Conservation (phyloP, 768 basidiomycete species). For the Russula olivacea region DNA sequence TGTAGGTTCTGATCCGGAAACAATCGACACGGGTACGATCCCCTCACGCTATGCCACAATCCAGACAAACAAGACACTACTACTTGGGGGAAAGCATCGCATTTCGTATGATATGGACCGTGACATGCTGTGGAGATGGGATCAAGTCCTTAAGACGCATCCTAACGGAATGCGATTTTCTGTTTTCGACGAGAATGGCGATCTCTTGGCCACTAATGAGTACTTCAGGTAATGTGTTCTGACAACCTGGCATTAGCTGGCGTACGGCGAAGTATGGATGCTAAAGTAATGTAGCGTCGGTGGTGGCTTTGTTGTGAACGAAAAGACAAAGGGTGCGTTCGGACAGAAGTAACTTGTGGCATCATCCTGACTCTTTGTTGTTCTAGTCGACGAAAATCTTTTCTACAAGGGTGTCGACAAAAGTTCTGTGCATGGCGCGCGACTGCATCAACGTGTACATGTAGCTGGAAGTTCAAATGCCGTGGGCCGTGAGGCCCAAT, state of each 20-base stretch:
- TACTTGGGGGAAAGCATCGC: conserved; percentile 66
- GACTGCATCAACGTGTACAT: conserved; percentile 55
- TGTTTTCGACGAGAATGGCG: conserved; percentile 73
- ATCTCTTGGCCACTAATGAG: conserved; percentile 88
- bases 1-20: conserved; percentile 82
- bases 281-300: conserved; percentile 52
- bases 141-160: conserved; percentile 82
- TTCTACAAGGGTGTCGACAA: conserved; percentile 93
- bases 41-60: conserved; percentile 70
- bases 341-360: not conserved
- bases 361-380: not conserved
- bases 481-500: not conserved
- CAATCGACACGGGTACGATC: conserved; percentile 83
- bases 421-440: conserved; percentile 67
- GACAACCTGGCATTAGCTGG: not conserved
- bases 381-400: conserved; percentile 82
- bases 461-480: conserved; percentile 30
- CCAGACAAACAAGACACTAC: conserved; percentile 53
- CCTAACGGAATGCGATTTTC: conserved; percentile 94
- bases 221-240: conserved; percentile 60
- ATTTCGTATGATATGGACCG: conserved; percentile 82
- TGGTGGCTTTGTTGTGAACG: conserved; percentile 93
- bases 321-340: conserved; percentile 74
- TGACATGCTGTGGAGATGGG: conserved; percentile 92
- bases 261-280: not conserved